Conservation (phyloP, 1,284 basidiomycete genomes). For the Cystobasidiaceae sp. region DNA sequence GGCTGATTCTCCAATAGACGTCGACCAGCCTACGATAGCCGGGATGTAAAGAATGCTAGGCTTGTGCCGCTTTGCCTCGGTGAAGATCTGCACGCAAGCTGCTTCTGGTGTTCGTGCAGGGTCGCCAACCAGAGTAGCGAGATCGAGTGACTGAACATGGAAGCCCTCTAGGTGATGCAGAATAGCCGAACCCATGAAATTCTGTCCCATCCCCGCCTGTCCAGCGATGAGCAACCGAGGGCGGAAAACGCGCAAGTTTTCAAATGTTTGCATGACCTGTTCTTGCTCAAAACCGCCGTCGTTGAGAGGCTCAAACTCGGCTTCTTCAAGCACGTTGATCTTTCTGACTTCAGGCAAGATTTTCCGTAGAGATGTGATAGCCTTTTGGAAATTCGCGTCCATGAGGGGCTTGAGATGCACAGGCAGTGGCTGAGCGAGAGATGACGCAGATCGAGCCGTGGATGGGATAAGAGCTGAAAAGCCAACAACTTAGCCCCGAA, state of each 20-base stretch:
- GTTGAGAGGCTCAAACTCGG: constrained; percentile 59
- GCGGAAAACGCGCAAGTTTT: constrained; percentile 81
- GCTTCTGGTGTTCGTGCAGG: constrained; percentile 85
- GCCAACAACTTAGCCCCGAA: not conserved
- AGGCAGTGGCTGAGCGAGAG: constrained; percentile 77
- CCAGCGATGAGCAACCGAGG: constrained; percentile 85
- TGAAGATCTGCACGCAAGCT: constrained; percentile 89
- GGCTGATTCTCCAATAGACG: constrained; percentile 75
- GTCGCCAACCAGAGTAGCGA: constrained; percentile 83
- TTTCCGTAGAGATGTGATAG: constrained; percentile 60
- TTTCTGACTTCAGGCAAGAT: constrained; percentile 48
- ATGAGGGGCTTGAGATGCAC: constrained; percentile 79
- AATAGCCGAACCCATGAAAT: constrained; percentile 79
- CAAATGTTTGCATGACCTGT: constrained; percentile 84
- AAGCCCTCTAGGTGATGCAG: constrained; percentile 93
- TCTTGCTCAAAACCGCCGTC: constrained; percentile 55
- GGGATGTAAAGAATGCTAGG: constrained; percentile 95
- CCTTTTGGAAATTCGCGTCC: constrained; percentile 60
- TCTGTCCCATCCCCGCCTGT: constrained; percentile 79
- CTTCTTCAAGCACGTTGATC: constrained; percentile 70
- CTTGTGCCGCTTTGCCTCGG: constrained; percentile 95
- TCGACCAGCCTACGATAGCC: constrained; percentile 77
- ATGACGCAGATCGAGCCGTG: constrained; percentile 82
- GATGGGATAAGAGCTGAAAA: constrained; percentile 80
- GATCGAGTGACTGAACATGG: constrained; percentile 87